Evolutionary conservation across 805 yeast species (phyloP), one percentile per base, ranked within the genome.

Genomic region (Candida boleticola): DNA sequence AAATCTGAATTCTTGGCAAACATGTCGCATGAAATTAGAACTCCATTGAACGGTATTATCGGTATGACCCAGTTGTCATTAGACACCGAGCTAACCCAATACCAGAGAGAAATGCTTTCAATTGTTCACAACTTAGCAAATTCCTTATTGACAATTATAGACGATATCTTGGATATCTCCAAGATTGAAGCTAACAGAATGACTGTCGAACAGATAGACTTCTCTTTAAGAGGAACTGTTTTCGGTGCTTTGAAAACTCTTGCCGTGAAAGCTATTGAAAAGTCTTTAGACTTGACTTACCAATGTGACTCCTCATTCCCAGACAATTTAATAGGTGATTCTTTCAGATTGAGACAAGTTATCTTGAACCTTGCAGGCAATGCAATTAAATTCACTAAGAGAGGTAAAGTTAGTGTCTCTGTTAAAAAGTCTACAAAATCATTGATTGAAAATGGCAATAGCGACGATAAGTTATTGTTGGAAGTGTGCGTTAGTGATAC

Each of bases 101-200:
- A 88, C 56, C 96, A 88, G 63, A 77, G 96, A 48, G 96, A 88
- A 64, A 88, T 88, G 96, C 68, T 88, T 51, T 82, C 90, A 13
- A 88, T 89, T 57, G 96, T 88, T 19, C 93, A 87, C 65, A 88
- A 87, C 57, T 71, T 88, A 53, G 95, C 95, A 14, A 88, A 86
- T 60, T 85, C 95, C 1, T 70, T 88, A 51, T 73, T 88, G 54
- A 88, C 95, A 0, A 88, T 88, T 50, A 88, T 88, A 52, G 96
- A 88, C 59, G 96, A 88, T 61, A 88, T 88, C 53, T 73, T 88
- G 52, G 96, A 88, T 79, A 88, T 88, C 57, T 88, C 96, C 42
- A 88, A 88, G 76, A 88, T 88, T 64, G 96, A 88, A 63, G 96
- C 96, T 22, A 88, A 88, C 63, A 74, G 95, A 63, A 89, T 88